These are phyloP conservation scores for Amoeboradix gromovi DNA, from an alignment of 371 early-diverging fungal genomes.

Conservation along the genomic window DNA sequence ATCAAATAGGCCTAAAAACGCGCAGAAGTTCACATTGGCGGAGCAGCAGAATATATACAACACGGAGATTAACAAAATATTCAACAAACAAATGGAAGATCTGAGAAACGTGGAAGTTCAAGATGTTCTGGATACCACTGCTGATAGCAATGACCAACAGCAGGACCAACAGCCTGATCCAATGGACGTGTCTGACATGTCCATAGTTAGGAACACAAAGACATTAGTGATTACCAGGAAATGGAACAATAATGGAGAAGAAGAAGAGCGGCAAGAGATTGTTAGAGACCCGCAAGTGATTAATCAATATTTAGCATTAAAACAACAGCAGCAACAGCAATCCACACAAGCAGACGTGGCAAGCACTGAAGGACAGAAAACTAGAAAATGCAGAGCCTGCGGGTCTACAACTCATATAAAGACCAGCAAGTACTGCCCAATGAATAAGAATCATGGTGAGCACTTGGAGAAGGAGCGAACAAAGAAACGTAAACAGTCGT, in stretches of 20 bases:
- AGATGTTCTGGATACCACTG: neutral
- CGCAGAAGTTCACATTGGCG: slow-evolving; percentile 62
- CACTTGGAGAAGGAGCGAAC: neutral
- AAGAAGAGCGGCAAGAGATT: neutral
- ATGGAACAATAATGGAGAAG: neutral
- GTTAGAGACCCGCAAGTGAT: neutral
- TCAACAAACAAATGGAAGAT: slow-evolving; percentile 57
- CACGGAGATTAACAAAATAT: slow-evolving; percentile 57
- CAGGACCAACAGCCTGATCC: neutral
- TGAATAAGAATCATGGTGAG: neutral
- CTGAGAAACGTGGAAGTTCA: slow-evolving; percentile 12
- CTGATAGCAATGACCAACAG: neutral
- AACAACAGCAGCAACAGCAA: neutral
- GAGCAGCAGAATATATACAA: slow-evolving; percentile 81
- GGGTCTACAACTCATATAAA: slow-evolving; percentile 17
- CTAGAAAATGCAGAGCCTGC: slow-evolving; percentile 12
- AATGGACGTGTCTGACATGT: neutral
- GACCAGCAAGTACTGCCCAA: slow-evolving; percentile 16
- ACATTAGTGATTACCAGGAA: neutral
- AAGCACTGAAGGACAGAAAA: slow-evolving; percentile 8
- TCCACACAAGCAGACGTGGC: neutral
- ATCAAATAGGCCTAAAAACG: slow-evolving; percentile 46
- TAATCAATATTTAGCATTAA: neutral
- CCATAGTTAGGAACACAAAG: neutral
- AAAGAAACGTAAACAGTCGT: neutral